phyloP scores from a whole-genome alignment of 768 basidiomycete species.

The Saitozyma sp. region DNA sequence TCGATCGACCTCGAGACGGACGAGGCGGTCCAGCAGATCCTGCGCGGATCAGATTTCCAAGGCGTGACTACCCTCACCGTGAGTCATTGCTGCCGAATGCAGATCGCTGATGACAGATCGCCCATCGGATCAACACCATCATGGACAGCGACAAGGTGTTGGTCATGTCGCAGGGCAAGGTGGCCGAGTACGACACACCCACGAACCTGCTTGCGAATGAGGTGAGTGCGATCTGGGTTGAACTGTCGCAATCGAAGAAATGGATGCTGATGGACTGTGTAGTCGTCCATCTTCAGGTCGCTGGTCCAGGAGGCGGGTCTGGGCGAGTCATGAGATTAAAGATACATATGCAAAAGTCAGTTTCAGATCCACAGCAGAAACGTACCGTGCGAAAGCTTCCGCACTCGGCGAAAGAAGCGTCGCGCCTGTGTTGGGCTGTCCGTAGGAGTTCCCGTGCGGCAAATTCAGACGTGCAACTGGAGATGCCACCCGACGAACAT shows the following conservation, averaged over 20 bases:
- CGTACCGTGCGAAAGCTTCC: not conserved
- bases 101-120: constrained; percentile 16
- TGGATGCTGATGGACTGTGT: too few species aligned
- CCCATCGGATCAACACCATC: constrained; percentile 58
- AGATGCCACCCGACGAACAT: too few species aligned
- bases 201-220: constrained; percentile 61
- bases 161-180: constrained; percentile 77
- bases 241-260: not conserved
- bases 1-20: constrained; percentile 91
- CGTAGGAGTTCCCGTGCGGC: too few species aligned
- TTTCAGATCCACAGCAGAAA: not conserved
- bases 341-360: not conserved
- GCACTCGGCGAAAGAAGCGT: too few species aligned
- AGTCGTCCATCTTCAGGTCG: constrained; percentile 34
- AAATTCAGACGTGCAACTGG: too few species aligned
- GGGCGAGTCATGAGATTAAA: not conserved
- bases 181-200: constrained; percentile 81
- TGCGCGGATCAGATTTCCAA: constrained; percentile 73
- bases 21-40: constrained; percentile 80
- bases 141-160: constrained; percentile 77
- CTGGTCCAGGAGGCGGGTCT: constrained; percentile 43
- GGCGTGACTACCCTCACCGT: constrained; percentile 75
- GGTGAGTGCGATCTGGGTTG: constrained; percentile 5
- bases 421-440: too few species aligned
- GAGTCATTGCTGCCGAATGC: constrained; percentile 1